Conservation (phyloP, 2,329 filamentous ascomycete genomes). For the Aspergillus sclerotialis region DNA sequence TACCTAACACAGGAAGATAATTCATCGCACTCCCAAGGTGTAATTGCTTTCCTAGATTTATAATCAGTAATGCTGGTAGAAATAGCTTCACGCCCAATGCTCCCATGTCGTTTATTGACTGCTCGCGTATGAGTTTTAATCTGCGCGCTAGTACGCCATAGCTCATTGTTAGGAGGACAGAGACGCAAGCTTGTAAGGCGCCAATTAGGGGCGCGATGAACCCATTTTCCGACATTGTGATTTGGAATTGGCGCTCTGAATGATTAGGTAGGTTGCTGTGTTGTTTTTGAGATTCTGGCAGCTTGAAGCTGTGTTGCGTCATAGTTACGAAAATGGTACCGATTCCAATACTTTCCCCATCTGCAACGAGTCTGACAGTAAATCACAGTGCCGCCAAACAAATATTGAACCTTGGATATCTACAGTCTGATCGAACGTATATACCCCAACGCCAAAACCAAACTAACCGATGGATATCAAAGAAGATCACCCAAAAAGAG, state of each 20-base stretch:
- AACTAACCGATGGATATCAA: not conserved
- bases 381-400: too few relatives aligned
- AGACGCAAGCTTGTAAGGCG: slow-evolving; percentile 49
- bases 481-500: not conserved
- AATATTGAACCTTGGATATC: too few relatives aligned
- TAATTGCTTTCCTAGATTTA: slow-evolving; percentile 47
- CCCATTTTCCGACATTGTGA: slow-evolving; percentile 8
- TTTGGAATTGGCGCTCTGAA: too few relatives aligned
- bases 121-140: slow-evolving; percentile 41
- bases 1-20: slow-evolving; percentile 45
- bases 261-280: too few relatives aligned
- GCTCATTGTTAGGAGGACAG: slow-evolving; percentile 48
- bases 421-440: too few relatives aligned
- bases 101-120: slow-evolving; percentile 47
- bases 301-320: too few relatives aligned
- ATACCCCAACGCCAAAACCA: too few relatives aligned
- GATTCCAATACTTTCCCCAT: too few relatives aligned
- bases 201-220: slow-evolving; percentile 39
- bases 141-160: slow-evolving; percentile 48
- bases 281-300: too few relatives aligned
- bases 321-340: too few relatives aligned
- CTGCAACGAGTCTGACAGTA: too few relatives aligned
- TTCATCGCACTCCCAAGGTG: slow-evolving; percentile 39
- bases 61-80: slow-evolving; percentile 47
- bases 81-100: slow-evolving; percentile 48